Base-by-base conservation (phyloP, 164 flowering plant species). In the Liquidambar formosana region DNA sequence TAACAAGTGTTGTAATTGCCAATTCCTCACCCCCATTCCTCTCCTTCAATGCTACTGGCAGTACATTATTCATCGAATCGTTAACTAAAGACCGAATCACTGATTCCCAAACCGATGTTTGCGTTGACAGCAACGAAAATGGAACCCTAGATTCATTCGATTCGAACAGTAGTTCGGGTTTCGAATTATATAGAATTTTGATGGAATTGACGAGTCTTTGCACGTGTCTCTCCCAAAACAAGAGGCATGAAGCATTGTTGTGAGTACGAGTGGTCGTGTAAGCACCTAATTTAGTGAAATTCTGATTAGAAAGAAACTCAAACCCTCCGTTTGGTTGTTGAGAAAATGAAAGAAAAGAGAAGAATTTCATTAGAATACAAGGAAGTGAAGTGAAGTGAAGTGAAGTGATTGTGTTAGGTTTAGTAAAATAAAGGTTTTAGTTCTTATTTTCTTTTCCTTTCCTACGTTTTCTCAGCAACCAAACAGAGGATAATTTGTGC, bases 181-280 rank as follows among this genome's bases (percentile, higher is more conserved):
- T 79, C 5, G 80, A 74, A 48, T 76, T 68, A n/a, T 63, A 74
- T 0, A 92, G 72, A 41, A 89, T 79, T 62, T 61, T 71, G 0
- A 73, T 67, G 0, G 97, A 92, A 33, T 88, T 67, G 4, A 81
- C 74, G 1, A 94, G 90, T 63, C 99, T 77, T 16, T 22, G 69
- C 21, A 91, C 16, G 67, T 95, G 99, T 33, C 92, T 78, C 5
- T 87, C 90, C 97, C 93, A 95, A 38, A 95, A 91, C 62, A 92
- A 49, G 61, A 92, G 14, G 51, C 63, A 44, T 0, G 90, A 76
- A 9, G 73, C 90, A 26, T 78, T 76, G 68, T 71, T 72, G 76
- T 87, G 86, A 2, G 99, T 90, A 8, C 99, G 82, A 60, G 97
- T 71, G 4, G 97, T 91, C 5, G 99, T 95, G 65, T 95, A 95